Evolutionary conservation across 129 eudicot species (phyloP).

Genomic region (Escallonia rubra): DNA sequence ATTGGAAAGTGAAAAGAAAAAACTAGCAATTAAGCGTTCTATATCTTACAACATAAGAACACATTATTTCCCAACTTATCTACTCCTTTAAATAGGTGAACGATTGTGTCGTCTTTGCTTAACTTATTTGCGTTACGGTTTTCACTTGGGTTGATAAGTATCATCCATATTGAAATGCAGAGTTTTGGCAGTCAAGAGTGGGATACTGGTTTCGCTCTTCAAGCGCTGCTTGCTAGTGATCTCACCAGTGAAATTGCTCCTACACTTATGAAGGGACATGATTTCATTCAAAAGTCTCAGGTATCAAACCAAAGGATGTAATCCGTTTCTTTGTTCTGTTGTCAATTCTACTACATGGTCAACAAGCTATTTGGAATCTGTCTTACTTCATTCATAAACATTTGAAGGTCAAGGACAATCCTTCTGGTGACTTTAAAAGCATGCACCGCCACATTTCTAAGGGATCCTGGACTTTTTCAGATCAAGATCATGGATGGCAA

Average conservation of each 20-base stretch:
- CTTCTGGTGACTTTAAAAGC: constrained; percentile 72
- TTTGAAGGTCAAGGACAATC: constrained; percentile 66
- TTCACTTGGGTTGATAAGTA: too few relatives aligned
- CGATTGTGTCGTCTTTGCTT: too few relatives aligned
- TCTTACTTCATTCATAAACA: background rate
- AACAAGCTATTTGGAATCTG: background rate
- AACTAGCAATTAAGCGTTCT: background rate
- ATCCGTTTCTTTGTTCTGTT: background rate
- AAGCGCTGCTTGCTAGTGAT: constrained; percentile 62
- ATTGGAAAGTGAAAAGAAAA: background rate
- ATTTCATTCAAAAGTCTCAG: constrained; percentile 79
- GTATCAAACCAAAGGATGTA: constrained; percentile 15
- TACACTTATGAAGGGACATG: constrained; percentile 58
- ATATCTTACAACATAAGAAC: background rate
- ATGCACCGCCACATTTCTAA: constrained; percentile 87
- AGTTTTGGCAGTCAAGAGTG: constrained; percentile 76
- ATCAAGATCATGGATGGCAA: constrained; percentile 97
- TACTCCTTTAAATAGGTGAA: too few relatives aligned
- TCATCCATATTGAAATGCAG: constrained; percentile 27
- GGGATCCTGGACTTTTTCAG: constrained; percentile 93
- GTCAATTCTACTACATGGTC: background rate
- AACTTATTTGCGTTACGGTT: background rate
- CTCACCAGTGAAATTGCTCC: constrained; percentile 46
- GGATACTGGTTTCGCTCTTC: constrained; percentile 64
- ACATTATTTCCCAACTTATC: too few relatives aligned